These are phyloP conservation scores for Cercospora sp. DNA, from an alignment of 2,329 filamentous ascomycete species.

Conservation along the genomic window DNA sequence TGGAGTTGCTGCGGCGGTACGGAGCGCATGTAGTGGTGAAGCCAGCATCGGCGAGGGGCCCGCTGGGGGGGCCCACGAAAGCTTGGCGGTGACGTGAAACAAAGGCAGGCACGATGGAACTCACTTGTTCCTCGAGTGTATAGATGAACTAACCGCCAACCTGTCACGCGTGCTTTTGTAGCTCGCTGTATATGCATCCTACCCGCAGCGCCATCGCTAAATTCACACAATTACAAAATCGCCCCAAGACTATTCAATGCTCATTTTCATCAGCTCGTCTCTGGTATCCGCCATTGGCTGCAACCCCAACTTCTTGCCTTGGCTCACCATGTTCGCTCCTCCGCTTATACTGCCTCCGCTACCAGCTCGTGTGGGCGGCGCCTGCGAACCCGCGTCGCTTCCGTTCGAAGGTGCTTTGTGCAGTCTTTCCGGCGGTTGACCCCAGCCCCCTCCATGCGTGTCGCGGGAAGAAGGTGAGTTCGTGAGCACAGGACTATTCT, in stretches of 20 bases:
- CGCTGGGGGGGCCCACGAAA: neutral
- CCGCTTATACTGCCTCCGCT: constrained; percentile 17
- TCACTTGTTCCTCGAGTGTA: neutral
- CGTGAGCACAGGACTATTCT: constrained; percentile 79
- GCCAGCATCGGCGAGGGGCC: neutral
- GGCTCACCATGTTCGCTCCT: constrained; percentile 22
- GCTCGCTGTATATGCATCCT: neutral
- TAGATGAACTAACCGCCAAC: neutral
- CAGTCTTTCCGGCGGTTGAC: constrained; percentile 58
- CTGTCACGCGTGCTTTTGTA: neutral
- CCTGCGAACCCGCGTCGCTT: constrained; percentile 14
- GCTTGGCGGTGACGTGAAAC: neutral
- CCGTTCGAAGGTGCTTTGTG: constrained; percentile 18
- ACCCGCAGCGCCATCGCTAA: constrained; percentile 4
- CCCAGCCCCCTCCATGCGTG: constrained; percentile 64
- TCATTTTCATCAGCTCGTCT: constrained; percentile 91
- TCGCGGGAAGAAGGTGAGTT: constrained; percentile 80
- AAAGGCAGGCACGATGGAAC: neutral
- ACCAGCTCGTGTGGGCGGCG: constrained; percentile 11
- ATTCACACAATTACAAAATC: neutral
- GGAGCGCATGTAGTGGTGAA: neutral
- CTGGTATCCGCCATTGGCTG: constrained; percentile 97
- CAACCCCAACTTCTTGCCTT: constrained; percentile 66
- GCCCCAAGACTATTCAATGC: constrained; percentile 3
- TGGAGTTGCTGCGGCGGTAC: neutral